Evolutionary conservation across 2,329 filamentous ascomycete species (phyloP).

Genomic region (Phaeosphaeria sp.): DNA sequence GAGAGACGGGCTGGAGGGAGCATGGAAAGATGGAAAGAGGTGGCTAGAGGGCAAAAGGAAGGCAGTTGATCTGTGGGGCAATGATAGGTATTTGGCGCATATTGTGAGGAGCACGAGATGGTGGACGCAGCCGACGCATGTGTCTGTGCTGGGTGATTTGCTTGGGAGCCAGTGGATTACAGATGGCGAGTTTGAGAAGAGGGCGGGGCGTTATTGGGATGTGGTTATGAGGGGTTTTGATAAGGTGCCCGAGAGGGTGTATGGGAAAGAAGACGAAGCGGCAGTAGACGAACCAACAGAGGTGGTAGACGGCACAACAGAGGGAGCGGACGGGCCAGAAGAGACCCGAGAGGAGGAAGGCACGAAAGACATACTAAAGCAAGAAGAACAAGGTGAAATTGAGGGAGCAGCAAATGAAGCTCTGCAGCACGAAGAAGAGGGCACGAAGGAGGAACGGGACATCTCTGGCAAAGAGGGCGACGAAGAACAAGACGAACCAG

Average conservation of each 20-base stretch:
- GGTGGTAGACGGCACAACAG: neutral
- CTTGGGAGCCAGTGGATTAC: slow-evolving; percentile 95
- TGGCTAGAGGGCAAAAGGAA: slow-evolving; percentile 74
- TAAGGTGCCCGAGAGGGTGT: slow-evolving; percentile 60
- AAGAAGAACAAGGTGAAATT: neutral
- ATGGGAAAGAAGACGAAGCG: slow-evolving; percentile 10
- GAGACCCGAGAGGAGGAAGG: neutral
- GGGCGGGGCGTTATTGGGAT: slow-evolving; percentile 80
- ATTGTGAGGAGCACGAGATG: slow-evolving; percentile 84
- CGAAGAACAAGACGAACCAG: neutral
- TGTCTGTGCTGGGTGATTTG: slow-evolving; percentile 87
- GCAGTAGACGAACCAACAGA: neutral
- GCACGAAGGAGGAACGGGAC: neutral
- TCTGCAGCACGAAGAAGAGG: neutral
- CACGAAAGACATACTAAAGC: neutral
- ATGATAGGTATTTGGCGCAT: slow-evolving; percentile 93
- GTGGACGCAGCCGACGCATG: slow-evolving; percentile 86
- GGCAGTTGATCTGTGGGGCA: slow-evolving; percentile 85
- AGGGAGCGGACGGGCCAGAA: neutral
- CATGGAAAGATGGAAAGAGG: slow-evolving; percentile 66
- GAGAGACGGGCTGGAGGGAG: slow-evolving; percentile 19
- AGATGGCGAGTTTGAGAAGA: slow-evolving; percentile 79
- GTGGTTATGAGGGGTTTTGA: slow-evolving; percentile 75
- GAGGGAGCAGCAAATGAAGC: neutral
- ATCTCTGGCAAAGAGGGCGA: neutral